Evolutionary conservation across 2,329 filamentous ascomycete genomes (phyloP), one percentile per base, ranked within the genome.

Genomic region (Mycosphaerelloides madeirae): DNA sequence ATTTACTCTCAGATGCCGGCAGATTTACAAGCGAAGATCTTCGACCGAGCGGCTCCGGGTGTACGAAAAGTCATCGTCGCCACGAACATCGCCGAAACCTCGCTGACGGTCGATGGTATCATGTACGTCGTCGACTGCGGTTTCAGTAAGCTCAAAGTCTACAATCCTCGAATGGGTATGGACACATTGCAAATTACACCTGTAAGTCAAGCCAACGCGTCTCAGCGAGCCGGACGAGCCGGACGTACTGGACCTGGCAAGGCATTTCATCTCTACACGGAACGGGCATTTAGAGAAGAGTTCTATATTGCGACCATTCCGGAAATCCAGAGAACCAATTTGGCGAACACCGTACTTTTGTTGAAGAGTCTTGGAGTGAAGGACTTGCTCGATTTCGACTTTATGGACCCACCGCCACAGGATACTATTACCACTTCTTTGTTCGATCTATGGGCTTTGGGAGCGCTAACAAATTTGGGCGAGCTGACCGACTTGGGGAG

Each of bases 1-100:
- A 97, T 98, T 43, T 98, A 98, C 79, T 96, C 89, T 76, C 93
- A 98, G 67, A 96, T 98, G 93, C 94, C 93, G 2, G 93, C 93
- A 28, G 94, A 98, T 65, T 73, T 98, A 29, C 94, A 98, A 67
- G 88, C 93, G 48, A 97, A 94, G 68, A 98, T 98, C 54, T 98
- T 98, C 59, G 91, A 98, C 62, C 81, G 84, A 54, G 93, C 94
- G 2, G 75, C 87, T 2, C 85, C 90, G 0, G 93, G 93, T 1
- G 90, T 95, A 3, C 83, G 93, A 46, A 98, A 98, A 65, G 94
- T 95, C 59, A 95, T 98, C 53, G 91, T 98, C 31, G 93, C 94
- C 1, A 98, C 93, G 25, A 98, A 98, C 60, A 98, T 98, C 66
- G 93, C 93, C 2, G 93, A 98, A 67, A 98, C 93, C 0, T 95